Conservation (phyloP, 2,329 filamentous ascomycete species). For the Pseudogymnoascus sp. region DNA sequence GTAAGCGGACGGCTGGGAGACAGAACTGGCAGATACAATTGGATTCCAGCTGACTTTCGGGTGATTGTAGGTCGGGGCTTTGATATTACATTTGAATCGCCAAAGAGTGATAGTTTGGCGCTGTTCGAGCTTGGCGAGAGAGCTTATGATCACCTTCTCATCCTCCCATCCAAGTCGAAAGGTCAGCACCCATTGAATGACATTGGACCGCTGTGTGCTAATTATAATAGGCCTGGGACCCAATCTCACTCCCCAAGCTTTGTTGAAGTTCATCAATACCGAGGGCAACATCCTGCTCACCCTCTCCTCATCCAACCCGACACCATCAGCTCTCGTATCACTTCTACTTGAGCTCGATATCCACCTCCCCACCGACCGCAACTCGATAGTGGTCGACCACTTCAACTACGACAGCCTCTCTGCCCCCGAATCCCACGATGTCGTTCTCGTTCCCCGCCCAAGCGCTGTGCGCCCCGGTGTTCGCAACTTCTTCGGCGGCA, state of each 20-base stretch:
- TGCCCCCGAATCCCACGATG: conserved; percentile 78
- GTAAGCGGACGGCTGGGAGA: conserved; percentile 40
- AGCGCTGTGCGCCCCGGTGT: conserved; percentile 58
- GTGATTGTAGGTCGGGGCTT: conserved; percentile 67
- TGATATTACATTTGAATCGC: conserved; percentile 71
- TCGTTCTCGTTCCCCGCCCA: conserved; percentile 71
- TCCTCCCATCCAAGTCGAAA: conserved; percentile 87
- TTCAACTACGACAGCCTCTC: conserved; percentile 82
- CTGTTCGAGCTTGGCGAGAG: conserved; percentile 84
- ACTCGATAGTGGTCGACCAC: conserved; percentile 83
- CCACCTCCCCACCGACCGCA: conserved; percentile 76
- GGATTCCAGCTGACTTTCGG: conserved; percentile 7
- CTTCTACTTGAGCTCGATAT: conserved; percentile 87
- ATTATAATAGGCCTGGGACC: conserved; percentile 67
- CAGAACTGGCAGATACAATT: background rate
- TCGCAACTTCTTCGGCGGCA: conserved; percentile 70
- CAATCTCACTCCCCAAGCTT: conserved; percentile 73
- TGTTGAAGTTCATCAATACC: conserved; percentile 87
- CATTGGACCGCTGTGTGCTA: conserved; percentile 14
- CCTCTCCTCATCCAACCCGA: conserved; percentile 65
- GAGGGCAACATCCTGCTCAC: conserved; percentile 87
- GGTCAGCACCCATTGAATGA: conserved; percentile 43
- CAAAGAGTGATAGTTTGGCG: conserved; percentile 69
- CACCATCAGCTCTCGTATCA: conserved; percentile 67
- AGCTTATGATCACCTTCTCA: conserved; percentile 82